phyloP scores from a whole-genome alignment of 2,329 filamentous ascomycete species.

The Gaeumannomyces tritici region DNA sequence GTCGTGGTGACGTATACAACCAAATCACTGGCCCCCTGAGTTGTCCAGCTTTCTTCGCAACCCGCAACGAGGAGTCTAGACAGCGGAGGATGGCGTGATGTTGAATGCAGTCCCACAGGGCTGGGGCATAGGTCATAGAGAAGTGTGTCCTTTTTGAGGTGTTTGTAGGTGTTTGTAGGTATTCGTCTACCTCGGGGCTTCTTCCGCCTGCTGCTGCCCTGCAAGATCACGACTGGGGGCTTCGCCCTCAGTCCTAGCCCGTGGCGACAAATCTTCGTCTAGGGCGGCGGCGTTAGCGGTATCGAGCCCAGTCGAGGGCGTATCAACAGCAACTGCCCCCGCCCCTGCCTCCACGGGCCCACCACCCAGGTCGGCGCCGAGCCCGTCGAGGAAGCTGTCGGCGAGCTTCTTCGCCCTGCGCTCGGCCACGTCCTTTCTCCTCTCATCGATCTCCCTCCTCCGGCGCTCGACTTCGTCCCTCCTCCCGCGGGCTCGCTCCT shows the following conservation, averaged over 20 bases:
- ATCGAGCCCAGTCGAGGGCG: no score
- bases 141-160: neutral
- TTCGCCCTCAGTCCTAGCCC: no score
- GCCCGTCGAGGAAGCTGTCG: slow-evolving; percentile 23
- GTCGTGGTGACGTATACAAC: neutral
- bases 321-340: neutral
- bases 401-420: slow-evolving; percentile 25
- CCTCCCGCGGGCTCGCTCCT: slow-evolving; percentile 48
- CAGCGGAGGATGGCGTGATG: neutral
- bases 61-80: neutral
- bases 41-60: no score
- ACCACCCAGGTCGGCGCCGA: slow-evolving; percentile 16
- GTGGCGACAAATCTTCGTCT: no score
- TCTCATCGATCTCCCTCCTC: slow-evolving; percentile 50
- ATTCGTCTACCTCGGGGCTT: neutral
- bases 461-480: slow-evolving; percentile 55
- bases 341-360: no score
- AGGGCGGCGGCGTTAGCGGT: no score
- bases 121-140: neutral
- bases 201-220: neutral
- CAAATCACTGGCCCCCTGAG: neutral
- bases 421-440: slow-evolving; percentile 32
- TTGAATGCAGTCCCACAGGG: no score
- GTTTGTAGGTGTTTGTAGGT: no score
- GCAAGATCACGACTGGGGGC: neutral